Conservation (phyloP, 2,329 filamentous ascomycete species). For the Geosmithia morbida region DNA sequence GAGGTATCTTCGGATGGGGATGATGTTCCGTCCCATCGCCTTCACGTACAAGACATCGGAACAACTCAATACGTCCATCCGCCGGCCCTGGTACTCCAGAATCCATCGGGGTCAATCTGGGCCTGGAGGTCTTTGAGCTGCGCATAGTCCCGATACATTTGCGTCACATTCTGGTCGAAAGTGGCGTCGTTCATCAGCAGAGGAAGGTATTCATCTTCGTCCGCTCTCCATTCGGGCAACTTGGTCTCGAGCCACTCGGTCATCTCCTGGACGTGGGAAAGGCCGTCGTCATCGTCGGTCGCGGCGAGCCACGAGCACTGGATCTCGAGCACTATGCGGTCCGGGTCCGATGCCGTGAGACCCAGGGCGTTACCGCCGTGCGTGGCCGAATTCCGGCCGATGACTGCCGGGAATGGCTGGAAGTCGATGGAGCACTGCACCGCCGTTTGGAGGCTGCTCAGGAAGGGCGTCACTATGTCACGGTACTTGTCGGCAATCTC, state of each 20-base stretch:
- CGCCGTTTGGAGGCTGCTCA: conserved; percentile 8
- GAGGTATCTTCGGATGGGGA: too few relatives aligned
- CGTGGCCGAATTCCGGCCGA: conserved; percentile 8
- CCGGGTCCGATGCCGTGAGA: conserved; percentile 6
- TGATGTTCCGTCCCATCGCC: too few relatives aligned
- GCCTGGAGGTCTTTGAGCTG: conserved; percentile 15
- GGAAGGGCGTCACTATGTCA: conserved; percentile 10
- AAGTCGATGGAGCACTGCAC: conserved; percentile 14
- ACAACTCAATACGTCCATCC: conserved; percentile 10
- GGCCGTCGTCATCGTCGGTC: conserved; percentile 8
- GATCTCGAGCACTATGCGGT: conserved; percentile 10
- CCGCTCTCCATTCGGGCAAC: conserved; percentile 9
- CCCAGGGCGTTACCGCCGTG: conserved; percentile 12
- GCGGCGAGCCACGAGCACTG: conserved; percentile 9
- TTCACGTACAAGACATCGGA: too few relatives aligned
- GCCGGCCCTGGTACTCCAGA: conserved; percentile 10
- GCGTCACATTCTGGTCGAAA: conserved; percentile 15
- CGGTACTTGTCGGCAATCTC: conserved; percentile 16
- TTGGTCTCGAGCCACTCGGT: conserved; percentile 7
- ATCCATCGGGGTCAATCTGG: conserved; percentile 12
- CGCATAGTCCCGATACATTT: conserved; percentile 12
- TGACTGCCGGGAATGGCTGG: conserved; percentile 13
- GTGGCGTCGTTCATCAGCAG: conserved; percentile 20
- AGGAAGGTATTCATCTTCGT: conserved; percentile 10
- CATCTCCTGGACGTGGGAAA: conserved; percentile 5